A percentile compares a stretch with the other conserved stretches of the same genome.
Conservation (phyloP, 1,284 basidiomycete species). For the Porogramme epimiltina region DNA sequence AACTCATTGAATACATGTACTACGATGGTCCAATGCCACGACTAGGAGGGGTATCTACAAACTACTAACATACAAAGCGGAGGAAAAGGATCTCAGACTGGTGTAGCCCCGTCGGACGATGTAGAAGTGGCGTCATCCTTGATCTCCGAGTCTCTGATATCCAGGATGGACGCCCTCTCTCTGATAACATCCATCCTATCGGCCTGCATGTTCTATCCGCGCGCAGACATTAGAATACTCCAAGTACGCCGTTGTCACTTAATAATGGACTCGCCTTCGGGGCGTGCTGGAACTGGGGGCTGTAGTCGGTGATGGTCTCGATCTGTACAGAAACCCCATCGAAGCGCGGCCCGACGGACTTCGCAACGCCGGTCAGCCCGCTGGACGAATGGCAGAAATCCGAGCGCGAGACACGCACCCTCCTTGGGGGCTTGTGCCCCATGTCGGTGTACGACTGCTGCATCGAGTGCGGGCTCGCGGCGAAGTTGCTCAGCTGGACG, state of each 20-base stretch:
- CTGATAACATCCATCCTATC: conserved; percentile 1
- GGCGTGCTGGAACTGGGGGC: conserved; percentile 7
- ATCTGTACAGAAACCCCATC: conserved; percentile 15
- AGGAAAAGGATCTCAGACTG: background rate
- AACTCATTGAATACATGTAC: too few species aligned
- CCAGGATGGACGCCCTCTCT: background rate
- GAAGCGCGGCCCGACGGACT: background rate
- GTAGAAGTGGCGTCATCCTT: conserved; percentile 11
- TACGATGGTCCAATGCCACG: too few species aligned
- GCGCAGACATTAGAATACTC: background rate
- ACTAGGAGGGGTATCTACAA: background rate
- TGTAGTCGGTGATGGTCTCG: conserved; percentile 21
- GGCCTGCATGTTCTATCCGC: background rate
- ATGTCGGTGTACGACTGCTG: conserved; percentile 9
- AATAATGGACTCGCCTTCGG: conserved; percentile 22
- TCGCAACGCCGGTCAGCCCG: background rate
- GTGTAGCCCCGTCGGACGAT: background rate
- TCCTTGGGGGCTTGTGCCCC: background rate
- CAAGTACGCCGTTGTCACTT: too few species aligned
- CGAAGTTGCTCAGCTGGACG: conserved; percentile 18
- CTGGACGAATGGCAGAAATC: background rate
- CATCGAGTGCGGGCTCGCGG: conserved; percentile 7
- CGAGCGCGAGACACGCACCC: background rate
- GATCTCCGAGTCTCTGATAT: conserved; percentile 1
- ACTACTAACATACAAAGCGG: background rate